Base-by-base conservation (phyloP, 192 early-diverging fungal genomes). In the Blastocladiella britannica region DNA sequence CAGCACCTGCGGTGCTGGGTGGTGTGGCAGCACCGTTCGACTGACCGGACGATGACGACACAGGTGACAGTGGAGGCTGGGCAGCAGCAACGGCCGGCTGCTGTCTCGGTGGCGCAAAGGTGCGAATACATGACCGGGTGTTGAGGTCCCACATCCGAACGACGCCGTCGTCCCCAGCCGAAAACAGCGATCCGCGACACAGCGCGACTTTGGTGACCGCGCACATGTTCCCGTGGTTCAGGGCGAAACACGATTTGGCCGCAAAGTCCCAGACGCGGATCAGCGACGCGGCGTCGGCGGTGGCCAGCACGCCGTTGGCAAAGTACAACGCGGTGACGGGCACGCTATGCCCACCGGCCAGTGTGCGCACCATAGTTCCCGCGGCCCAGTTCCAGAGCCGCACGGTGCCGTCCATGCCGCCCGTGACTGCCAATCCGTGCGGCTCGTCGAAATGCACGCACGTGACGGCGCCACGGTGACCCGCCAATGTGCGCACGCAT, bases 361-460 rank as follows among this genome's bases (percentile, higher is more conserved):
- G 61, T 0, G 82, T 84, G 26, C 86, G 81, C 55, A 93, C 82
- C 60, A 86, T 91, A 31, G 86, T 76, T 37, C 91, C 91, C 0
- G 83, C 82, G 53, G 85, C 81, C 64, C 86, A 85, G 62, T 84
- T 85, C 94, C 94, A 98, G 37, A 98, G 88, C 57, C 82, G 77
- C 15, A 98, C 72, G 0, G 94, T 94, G 8, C 80, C 69, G 60
- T 98, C 94, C 70, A 92, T 80, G 5, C 91, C 92, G 28, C 90
- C 89, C n/a, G 89, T 84, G 23, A 98, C 1, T 1, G 31, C 31
- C 1, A 43, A 18, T 43, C 31, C 31, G 9, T 43, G 8, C 3
- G 31, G 9, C 31, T 81, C 74, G 62, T 80, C 74, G 60, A 86
- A 91, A 66, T 95, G 86, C 27, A 98, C 67, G 23, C 82, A 87